These are phyloP conservation scores for Aureococcus anophagefferens DNA, from an alignment of 108 stramenopile species.

Conservation along the genomic window DNA sequence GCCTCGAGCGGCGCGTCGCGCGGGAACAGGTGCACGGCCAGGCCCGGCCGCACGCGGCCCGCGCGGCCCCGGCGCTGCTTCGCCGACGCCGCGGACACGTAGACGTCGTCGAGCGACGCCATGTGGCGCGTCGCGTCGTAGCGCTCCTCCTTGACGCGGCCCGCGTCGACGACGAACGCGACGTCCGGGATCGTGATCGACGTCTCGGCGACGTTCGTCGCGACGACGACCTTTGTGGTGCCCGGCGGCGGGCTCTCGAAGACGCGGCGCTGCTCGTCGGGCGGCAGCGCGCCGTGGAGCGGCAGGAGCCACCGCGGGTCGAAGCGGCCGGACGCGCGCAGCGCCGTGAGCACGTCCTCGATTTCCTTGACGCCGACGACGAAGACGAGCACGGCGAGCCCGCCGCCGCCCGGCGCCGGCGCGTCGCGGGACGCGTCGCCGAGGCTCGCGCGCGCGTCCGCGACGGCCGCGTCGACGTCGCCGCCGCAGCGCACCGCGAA, in stretches of 20 bases:
- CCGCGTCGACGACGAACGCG: slow-evolving; percentile 43
- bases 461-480: neutral
- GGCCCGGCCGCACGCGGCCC: slow-evolving; percentile 40
- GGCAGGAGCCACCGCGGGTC: slow-evolving; percentile 52
- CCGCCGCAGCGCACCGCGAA: neutral
- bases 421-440: too few relatives aligned
- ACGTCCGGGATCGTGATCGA: slow-evolving; percentile 57
- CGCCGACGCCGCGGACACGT: slow-evolving; percentile 30
- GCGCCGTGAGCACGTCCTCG: slow-evolving; percentile 41
- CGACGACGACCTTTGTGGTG: slow-evolving; percentile 74
- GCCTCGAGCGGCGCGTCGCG: neutral
- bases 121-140: slow-evolving; percentile 38
- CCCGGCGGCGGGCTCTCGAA: slow-evolving; percentile 60
- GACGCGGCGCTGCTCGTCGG: slow-evolving; percentile 71
- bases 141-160: slow-evolving; percentile 43
- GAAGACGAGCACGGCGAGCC: slow-evolving; percentile 71
- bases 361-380: slow-evolving; percentile 85
- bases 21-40: slow-evolving; percentile 16
- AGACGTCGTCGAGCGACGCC: slow-evolving; percentile 32
- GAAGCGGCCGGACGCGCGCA: slow-evolving; percentile 29
- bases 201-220: slow-evolving; percentile 90
- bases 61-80: slow-evolving; percentile 50
- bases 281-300: slow-evolving; percentile 78
- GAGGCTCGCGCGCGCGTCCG: neutral
- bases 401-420: slow-evolving; percentile 30